phyloP scores from a whole-genome alignment of 805 yeast genomes.

The Starmerella powellii region DNA sequence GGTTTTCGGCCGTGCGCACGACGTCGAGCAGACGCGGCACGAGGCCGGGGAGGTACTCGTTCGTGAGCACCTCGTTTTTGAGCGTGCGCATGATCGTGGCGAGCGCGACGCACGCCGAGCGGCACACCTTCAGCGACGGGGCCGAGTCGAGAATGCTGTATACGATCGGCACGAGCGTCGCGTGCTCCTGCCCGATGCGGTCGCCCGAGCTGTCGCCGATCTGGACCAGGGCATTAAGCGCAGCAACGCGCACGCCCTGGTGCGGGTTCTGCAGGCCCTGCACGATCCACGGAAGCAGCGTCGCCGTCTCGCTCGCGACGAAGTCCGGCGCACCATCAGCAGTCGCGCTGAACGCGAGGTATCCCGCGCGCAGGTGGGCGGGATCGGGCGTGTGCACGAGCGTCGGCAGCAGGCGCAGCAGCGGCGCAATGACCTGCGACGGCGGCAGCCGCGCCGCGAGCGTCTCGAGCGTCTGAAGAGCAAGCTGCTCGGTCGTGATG shows the following conservation, averaged over 20 bases:
- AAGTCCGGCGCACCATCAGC: constrained; percentile 93
- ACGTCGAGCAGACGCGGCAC: constrained; percentile 80
- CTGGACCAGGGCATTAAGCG: constrained; percentile 66
- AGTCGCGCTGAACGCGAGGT: constrained; percentile 68
- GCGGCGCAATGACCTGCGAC: constrained; percentile 73
- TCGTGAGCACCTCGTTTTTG: constrained; percentile 70
- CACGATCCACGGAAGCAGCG: constrained; percentile 59
- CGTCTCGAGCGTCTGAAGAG: constrained; percentile 65
- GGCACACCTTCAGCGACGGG: constrained; percentile 68
- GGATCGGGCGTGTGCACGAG: constrained; percentile 43
- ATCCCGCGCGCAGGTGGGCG: constrained; percentile 77
- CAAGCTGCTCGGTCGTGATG: constrained; percentile 62
- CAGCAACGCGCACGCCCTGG: constrained; percentile 69
- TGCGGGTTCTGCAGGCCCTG: constrained; percentile 67
- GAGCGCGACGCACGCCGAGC: constrained; percentile 79
- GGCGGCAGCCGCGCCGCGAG: constrained; percentile 83
- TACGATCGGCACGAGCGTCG: constrained; percentile 68
- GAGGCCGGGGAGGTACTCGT: constrained; percentile 68
- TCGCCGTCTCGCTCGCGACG: constrained; percentile 60
- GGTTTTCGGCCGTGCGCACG: constrained; percentile 58
- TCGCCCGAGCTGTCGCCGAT: constrained; percentile 78
- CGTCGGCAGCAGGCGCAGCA: constrained; percentile 40
- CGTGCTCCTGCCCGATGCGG: constrained; percentile 72
- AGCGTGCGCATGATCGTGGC: constrained; percentile 88
- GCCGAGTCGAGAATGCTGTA: constrained; percentile 81